phyloP scores from a whole-genome alignment of 2,329 filamentous ascomycete genomes.

The Dryadomyces quercus-mongolicae region DNA sequence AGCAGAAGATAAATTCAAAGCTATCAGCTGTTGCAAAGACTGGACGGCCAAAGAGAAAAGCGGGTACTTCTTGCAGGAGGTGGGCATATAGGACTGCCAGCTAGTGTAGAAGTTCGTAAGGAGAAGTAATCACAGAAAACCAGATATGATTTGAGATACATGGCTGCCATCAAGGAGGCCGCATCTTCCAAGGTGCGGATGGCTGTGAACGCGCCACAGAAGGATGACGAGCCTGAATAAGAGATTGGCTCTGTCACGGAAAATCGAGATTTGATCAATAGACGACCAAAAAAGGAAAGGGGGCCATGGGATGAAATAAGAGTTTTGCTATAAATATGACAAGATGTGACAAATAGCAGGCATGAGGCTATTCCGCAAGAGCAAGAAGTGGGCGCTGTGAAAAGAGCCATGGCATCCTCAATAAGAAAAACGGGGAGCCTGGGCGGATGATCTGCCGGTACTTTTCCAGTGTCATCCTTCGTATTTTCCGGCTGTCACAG shows the following conservation, averaged over 20 bases:
- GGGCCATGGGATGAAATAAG: not conserved
- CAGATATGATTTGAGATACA: not conserved
- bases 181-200: not conserved
- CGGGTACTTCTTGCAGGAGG: no score
- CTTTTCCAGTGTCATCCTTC: no score
- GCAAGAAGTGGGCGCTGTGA: no score
- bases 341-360: not conserved
- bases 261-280: no score
- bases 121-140: no score
- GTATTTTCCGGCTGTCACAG: not conserved
- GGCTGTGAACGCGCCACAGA: not conserved
- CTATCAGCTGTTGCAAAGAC: no score
- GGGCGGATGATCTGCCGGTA: no score
- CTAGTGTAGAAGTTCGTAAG: no score
- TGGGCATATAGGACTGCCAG: no score
- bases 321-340: not conserved
- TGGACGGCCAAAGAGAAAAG: no score
- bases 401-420: not conserved
- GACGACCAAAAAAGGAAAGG: not conserved
- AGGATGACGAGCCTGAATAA: not conserved
- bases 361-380: not conserved
- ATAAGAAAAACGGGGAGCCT: not conserved
- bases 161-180: not conserved
- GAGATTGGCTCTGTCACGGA: no score
- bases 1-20: no score